Evolutionary conservation across 2,329 filamentous ascomycete species (phyloP), one percentile per base, ranked within the genome.

Genomic region (Hortaea sp.): DNA sequence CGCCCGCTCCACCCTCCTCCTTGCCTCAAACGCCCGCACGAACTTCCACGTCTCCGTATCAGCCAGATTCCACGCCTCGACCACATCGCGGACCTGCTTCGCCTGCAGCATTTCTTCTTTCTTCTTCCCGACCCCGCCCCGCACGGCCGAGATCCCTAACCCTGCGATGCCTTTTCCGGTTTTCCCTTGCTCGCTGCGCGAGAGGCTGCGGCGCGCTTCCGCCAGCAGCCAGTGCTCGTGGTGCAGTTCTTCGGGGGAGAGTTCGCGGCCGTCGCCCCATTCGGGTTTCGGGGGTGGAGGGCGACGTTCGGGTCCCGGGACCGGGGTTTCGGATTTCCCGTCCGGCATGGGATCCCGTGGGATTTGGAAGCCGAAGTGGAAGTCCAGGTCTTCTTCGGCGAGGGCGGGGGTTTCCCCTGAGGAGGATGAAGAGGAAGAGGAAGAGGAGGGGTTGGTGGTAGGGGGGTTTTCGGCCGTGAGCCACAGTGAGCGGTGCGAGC

Each of bases 331-430:
- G 10, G 75, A 76, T 50, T 76, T 75, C 41, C 73, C 75, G 29
- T 73, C 69, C 37, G 73, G 65, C 4, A 75, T 70, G 7, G 70
- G 67, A 13, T 71, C 67, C 41, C 74, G 72, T 1, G 89, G 86
- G 7, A 95, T 74, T 10, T 74, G 71, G 65, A 97, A 97, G 45
- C 90, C 92, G 62, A 97, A 87, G 55, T 84, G 77, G 88, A 88
- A 97, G 60, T 90, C 84, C 2, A 95, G 70, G 4, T 82, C 65
- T 32, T 65, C 62, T 20, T 20, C 40, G 12, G 30, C 47, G 1
- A 69, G 64, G 5, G 71, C 66, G 1, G 74, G 67, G 10, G 72
- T 71, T 58, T 85, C 81, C n/a, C 86, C 85, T 0, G 83, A 84
- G 13, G 95, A 70, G 89, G 89, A 95, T 13, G 95, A 71, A 0